Base-by-base conservation (phyloP, 352 stramenopile genomes). In the Pythium monospermum region DNA sequence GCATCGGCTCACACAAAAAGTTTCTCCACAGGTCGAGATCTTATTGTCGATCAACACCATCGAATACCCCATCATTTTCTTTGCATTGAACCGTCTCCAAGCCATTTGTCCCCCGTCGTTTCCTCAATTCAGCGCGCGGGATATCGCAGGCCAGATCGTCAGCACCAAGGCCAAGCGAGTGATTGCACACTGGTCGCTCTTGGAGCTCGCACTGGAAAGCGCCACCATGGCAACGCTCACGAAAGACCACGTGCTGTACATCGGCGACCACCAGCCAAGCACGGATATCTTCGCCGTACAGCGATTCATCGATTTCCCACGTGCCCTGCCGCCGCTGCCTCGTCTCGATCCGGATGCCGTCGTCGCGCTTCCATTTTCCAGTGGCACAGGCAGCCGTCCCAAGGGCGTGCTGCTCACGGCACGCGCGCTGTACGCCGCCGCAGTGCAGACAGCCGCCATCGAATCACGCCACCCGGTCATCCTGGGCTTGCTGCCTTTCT, bases 291-390 rank as follows among this genome's bases (percentile, higher is more conserved):
- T 27, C 26, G 16, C 42, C 25, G 33, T n/a, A 1, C 42, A 32
- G 28, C 22, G 12, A 45, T 45, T 32, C 22, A 45, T 45, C 11
- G 39, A 45, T 6, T n/a, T 23, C 6, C 22, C 25, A 36, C 16
- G 25, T 18, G 28, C 44, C 15, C n/a, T 51, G 44, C 44, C 30
- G 8, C 11, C 27, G 11, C 30, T 51, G 19, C 44, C 42, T 2
- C 42, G 26, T 6, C 33, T 83, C 5, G 64, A 83, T 85, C 61
- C 87, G 69, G 82, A 67, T 28, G 40, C 46, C 12, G 73, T 70
- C n/a, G 49, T 69, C 13, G 39, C 68, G 59, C 48, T 98, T 16
- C 94, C 94, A 1, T 98, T 97, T 64, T 97, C 89, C 10, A 96
- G 81, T 40, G 94, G 95, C 41, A 98, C 93, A 3, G 98, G 92